Percentiles rank a stretch among this genome's conserved stretches.
Evolutionary conservation across 2,329 filamentous ascomycete species (phyloP).

Genomic region (Colletotrichum endophyticum): DNA sequence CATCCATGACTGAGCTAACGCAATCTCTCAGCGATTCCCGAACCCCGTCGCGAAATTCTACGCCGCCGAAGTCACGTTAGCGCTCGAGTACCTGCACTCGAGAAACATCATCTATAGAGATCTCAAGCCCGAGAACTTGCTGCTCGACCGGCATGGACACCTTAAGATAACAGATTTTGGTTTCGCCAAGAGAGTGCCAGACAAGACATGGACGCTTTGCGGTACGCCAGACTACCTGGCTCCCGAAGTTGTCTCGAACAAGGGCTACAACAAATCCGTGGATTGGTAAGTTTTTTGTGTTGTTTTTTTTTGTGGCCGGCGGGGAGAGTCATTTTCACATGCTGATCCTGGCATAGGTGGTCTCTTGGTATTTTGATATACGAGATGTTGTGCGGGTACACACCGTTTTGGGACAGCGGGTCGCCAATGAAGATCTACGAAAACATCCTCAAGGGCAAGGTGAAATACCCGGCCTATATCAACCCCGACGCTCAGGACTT

Average conservation of each 20-base stretch:
- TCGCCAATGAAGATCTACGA: conserved; percentile 99
- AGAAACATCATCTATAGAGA: conserved; percentile 98
- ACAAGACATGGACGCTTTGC: conserved; percentile 99
- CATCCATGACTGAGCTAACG: conserved; percentile 21
- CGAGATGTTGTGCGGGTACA: conserved; percentile 99
- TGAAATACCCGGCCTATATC: conserved; percentile 97
- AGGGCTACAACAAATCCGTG: conserved; percentile 99
- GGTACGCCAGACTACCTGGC: conserved; percentile 97
- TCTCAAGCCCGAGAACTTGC: conserved; percentile 91
- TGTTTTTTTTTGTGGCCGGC: not conserved
- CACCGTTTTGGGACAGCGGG: conserved; percentile 97
- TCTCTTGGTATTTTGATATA: conserved; percentile 98
- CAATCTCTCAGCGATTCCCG: conserved; percentile 79
- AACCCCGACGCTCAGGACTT: conserved; percentile 94
- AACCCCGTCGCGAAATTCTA: conserved; percentile 99
- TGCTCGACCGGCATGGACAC: conserved; percentile 91
- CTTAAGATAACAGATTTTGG: conserved; percentile 98
- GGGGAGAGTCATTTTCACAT: not conserved
- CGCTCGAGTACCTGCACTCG: conserved; percentile 92
- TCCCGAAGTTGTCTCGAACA: conserved; percentile 97
- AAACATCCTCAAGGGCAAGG: conserved; percentile 93
- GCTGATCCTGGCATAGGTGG: conserved; percentile 69
- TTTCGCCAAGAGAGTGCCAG: conserved; percentile 96
- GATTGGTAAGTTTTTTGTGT: conserved; percentile 75
- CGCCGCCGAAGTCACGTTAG: conserved; percentile 94